Evolutionary conservation across 1,284 basidiomycete genomes (phyloP).

Genomic region (Gymnopus androsaceus): DNA sequence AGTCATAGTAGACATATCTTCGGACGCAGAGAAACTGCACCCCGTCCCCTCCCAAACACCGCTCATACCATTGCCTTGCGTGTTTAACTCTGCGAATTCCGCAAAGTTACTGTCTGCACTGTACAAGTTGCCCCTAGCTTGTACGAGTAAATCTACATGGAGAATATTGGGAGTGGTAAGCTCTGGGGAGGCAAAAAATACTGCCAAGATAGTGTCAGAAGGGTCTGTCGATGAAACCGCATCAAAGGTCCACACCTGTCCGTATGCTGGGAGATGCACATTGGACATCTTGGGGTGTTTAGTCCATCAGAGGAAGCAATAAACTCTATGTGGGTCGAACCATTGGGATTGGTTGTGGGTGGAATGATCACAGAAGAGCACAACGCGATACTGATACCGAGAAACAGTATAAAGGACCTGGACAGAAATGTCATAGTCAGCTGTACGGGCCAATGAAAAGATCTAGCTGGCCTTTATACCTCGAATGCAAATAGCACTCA

Average conservation of each 20-base stretch:
- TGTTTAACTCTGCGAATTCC: background rate
- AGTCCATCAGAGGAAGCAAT: background rate
- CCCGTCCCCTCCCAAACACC: background rate
- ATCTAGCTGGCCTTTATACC: no score
- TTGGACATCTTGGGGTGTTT: background rate
- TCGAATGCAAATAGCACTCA: no score
- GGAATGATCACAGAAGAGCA: background rate
- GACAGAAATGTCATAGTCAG: no score
- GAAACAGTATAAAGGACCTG: no score
- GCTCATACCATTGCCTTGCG: background rate
- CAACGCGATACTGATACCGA: no score
- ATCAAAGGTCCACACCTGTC: no score
- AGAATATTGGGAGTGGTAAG: background rate
- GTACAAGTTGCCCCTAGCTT: background rate
- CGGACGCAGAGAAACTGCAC: background rate
- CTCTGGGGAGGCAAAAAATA: background rate
- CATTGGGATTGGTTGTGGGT: background rate
- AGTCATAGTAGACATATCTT: background rate
- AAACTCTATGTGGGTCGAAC: background rate
- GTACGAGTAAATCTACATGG: background rate
- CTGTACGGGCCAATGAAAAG: no score
- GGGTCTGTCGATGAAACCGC: no score
- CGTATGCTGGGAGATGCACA: no score
- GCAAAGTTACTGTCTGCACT: background rate
- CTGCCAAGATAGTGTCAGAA: background rate